phyloP scores from a whole-genome alignment of 1,284 basidiomycete species.

The Chalciporus piperatoides region DNA sequence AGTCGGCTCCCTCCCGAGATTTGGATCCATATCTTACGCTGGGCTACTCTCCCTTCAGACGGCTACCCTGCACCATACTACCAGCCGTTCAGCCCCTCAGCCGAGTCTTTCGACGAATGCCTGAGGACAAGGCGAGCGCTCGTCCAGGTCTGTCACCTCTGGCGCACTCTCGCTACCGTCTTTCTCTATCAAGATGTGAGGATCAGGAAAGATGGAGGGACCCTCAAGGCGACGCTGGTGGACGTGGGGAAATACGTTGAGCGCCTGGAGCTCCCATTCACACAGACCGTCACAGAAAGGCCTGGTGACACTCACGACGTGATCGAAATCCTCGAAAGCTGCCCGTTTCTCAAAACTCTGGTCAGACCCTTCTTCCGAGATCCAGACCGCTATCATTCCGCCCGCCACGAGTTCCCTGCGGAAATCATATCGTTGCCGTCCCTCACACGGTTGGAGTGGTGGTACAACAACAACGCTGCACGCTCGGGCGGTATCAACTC shows the following conservation, averaged over 20 bases:
- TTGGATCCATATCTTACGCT: conserved; percentile 49
- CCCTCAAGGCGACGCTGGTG: conserved; percentile 33
- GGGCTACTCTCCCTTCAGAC: conserved; percentile 35
- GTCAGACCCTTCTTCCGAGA: conserved; percentile 42
- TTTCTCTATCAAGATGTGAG: conserved; percentile 54
- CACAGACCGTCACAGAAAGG: conserved; percentile 43
- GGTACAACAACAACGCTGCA: conserved; percentile 56
- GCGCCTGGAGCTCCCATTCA: conserved; percentile 56
- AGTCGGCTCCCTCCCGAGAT: conserved; percentile 45
- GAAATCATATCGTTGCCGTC: conserved; percentile 43
- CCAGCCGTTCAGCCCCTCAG: conserved; percentile 41
- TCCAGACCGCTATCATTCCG: conserved; percentile 17
- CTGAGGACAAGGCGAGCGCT: conserved; percentile 39
- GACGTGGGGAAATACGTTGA: conserved; percentile 41
- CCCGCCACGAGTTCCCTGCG: conserved; percentile 54
- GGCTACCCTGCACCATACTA: conserved; percentile 34
- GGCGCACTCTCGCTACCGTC: conserved; percentile 43
- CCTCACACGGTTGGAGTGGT: conserved; percentile 67
- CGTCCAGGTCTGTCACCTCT: conserved; percentile 53
- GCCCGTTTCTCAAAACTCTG: conserved; percentile 52
- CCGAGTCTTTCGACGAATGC: conserved; percentile 18
- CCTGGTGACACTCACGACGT: conserved; percentile 26
- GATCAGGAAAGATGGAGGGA: conserved; percentile 33
- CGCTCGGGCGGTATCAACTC: conserved; percentile 65
- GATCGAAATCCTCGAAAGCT: conserved; percentile 46